Conservation (phyloP, 805 yeast species). For the Yarrowia alimentaria region DNA sequence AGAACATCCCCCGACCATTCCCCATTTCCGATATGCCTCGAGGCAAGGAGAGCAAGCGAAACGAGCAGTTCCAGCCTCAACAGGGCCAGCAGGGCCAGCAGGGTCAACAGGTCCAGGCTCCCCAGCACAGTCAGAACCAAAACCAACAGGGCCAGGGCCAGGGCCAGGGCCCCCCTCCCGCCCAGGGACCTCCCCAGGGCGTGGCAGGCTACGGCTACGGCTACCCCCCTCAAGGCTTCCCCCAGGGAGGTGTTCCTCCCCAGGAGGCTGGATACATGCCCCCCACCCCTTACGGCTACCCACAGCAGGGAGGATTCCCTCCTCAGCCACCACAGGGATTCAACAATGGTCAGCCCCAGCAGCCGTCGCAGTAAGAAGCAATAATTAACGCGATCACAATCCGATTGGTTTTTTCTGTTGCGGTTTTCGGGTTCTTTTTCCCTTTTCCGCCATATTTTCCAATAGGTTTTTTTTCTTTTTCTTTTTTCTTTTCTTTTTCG, state of each 20-base stretch:
- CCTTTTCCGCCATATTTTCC: conserved; percentile 23
- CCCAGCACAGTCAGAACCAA: conserved; percentile 29
- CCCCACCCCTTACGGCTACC: conserved; percentile 24
- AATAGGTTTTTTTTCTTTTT: conserved; percentile 5
- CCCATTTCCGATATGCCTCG: conserved; percentile 54
- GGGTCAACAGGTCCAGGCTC: conserved; percentile 20
- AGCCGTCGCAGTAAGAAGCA: conserved; percentile 26
- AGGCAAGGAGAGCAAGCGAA: conserved; percentile 30
- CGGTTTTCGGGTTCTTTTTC: conserved; percentile 25
- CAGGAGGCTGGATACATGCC: conserved; percentile 29
- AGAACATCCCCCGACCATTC: conserved; percentile 84
- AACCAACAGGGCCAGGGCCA: conserved; percentile 12
- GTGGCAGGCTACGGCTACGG: conserved; percentile 29
- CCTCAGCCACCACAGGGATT: conserved; percentile 28
- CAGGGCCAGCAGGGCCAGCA: conserved; percentile 21
- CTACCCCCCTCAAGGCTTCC: conserved; percentile 29
- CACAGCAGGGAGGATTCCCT: conserved; percentile 20
- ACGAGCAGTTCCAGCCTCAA: conserved; percentile 27
- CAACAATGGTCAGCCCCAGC: conserved; percentile 27
- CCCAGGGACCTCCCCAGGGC: conserved; percentile 24
- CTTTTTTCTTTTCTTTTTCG: not conserved
- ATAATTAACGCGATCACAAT: conserved; percentile 13
- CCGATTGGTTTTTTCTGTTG: conserved; percentile 23
- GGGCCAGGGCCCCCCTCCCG: conserved; percentile 12
- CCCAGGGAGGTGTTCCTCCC: conserved; percentile 28